Conservation (phyloP, 140 eudicot species). For the Oenanthe javanica region DNA sequence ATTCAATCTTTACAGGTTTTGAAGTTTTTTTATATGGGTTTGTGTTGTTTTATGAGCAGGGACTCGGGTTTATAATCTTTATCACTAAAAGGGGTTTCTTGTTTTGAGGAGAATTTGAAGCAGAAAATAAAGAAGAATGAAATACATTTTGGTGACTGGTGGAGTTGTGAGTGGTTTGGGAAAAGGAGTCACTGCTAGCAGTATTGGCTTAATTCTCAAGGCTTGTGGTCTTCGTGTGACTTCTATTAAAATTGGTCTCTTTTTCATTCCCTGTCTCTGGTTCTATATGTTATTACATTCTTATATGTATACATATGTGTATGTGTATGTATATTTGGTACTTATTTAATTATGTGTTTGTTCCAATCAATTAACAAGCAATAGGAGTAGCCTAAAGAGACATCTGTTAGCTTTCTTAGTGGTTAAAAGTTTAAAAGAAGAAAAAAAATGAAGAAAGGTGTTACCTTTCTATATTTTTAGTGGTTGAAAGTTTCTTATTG, state of each 20-base stretch:
- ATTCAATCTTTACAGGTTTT: background rate
- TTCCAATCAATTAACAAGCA: background rate
- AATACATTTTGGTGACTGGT: constrained; percentile 86
- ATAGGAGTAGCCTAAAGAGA: background rate
- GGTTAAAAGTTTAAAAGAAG: background rate
- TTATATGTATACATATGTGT: background rate
- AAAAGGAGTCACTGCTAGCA: constrained; percentile 95
- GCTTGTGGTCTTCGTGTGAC: constrained; percentile 84
- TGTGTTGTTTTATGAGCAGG: constrained; percentile 4
- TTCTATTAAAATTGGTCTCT: constrained; percentile 63
- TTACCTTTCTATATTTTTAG: background rate
- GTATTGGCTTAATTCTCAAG: constrained; percentile 84
- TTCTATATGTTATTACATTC: background rate
- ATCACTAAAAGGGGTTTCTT: background rate
- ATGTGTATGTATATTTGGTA: background rate
- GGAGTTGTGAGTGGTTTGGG: constrained; percentile 96
- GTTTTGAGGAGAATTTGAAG: background rate
- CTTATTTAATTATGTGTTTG: background rate
- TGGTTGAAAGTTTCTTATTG: background rate
- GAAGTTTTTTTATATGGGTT: background rate
- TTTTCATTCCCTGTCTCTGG: background rate
- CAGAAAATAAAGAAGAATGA: constrained; percentile 35
- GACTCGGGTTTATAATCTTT: background rate
- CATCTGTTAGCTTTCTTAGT: background rate
- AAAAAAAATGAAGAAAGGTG: constrained; percentile 1